Conservation (phyloP, 2,329 filamentous ascomycete genomes). For the Xylariaceae sp. region DNA sequence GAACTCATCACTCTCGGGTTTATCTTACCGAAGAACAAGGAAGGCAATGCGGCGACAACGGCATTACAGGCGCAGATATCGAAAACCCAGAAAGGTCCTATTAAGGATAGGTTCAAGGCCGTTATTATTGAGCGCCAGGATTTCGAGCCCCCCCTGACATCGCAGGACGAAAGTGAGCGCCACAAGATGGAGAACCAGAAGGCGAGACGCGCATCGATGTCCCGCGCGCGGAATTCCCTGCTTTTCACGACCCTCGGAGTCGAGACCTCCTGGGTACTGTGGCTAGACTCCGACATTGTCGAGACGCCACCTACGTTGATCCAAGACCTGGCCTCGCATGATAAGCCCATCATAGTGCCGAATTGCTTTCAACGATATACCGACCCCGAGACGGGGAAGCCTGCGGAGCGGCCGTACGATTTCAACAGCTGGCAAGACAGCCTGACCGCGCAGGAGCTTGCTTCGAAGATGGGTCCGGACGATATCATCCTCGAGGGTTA, state of each 20-base stretch:
- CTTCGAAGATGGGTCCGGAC: constrained; percentile 79
- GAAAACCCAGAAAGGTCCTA: constrained; percentile 80
- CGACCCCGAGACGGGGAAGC: constrained; percentile 68
- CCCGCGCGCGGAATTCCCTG: constrained; percentile 88
- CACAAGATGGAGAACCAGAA: constrained; percentile 94
- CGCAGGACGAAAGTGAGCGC: constrained; percentile 84
- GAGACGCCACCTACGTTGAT: constrained; percentile 85
- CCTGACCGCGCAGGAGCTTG: constrained; percentile 74
- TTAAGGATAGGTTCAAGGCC: constrained; percentile 83
- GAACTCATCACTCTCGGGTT: constrained; percentile 94
- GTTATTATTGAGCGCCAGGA: constrained; percentile 95
- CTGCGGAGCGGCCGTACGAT: constrained; percentile 84
- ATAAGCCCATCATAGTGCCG: constrained; percentile 89
- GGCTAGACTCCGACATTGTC: constrained; percentile 90
- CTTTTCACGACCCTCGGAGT: constrained; percentile 94
- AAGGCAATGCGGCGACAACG: constrained; percentile 84
- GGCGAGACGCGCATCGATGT: constrained; percentile 83
- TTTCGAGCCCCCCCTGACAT: constrained; percentile 78
- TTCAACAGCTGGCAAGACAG: constrained; percentile 98
- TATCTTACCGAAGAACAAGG: constrained; percentile 91
- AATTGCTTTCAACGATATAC: constrained; percentile 93
- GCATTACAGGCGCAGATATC: constrained; percentile 83
- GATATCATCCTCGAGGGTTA: constrained; percentile 96
- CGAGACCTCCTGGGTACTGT: constrained; percentile 91
- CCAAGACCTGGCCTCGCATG: constrained; percentile 84